Base-by-base conservation (phyloP, 768 basidiomycete genomes). In the Rhodotorula diobovata region DNA sequence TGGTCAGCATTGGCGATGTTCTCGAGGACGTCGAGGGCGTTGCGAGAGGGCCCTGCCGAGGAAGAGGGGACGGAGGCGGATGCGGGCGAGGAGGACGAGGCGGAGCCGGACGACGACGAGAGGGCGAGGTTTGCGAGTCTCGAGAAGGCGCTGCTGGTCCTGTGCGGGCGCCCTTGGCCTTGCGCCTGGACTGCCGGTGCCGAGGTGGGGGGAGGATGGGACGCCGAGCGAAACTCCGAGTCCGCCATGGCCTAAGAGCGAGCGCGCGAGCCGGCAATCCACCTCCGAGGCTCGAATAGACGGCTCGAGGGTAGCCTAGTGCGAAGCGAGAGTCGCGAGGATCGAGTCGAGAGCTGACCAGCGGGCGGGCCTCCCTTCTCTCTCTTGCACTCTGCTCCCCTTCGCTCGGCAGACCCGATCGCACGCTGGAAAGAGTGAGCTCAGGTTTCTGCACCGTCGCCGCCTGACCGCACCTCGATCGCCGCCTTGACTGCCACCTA, bases 11-110 rank as follows among this genome's bases (percentile, higher is more conserved):
- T 15, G 5, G 66, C 73, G 60, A 74, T 68, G 12, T 41, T n/a
- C 46, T 74, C 73, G 63, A 74, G 69, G 0, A 66, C 69, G 25
- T 74, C 66, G 35, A 68, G 61, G 4, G 73, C 73, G 18, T 48
- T 56, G 7, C n/a, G 16, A 56, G 46, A 28, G 37, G 25, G 14
- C 37, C 23, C 14, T 10, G 51, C 10, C 6, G n/a, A 23, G 37
- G 55, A 46, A 1, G 64, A 50, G 14, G 64, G 37, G 25, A 35
- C 30, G n/a, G 43, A 25, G 28, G 39, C 51, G 34, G 67, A 54
- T 1, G 71, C 21, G 16, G 66, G 48, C 25, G 59, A 62, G 14
- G 71, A 45, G 20, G 71, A 45, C 32, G 54, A 37, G 32, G 62
- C 55, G 16, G 51, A 43, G 15, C 50, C 32, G 54, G 48, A 50